A percentile compares a stretch with the other conserved stretches of the same genome.
These are phyloP conservation scores for Fusarium circinatum DNA, from an alignment of 2,329 filamentous ascomycete species.

Conservation along the genomic window DNA sequence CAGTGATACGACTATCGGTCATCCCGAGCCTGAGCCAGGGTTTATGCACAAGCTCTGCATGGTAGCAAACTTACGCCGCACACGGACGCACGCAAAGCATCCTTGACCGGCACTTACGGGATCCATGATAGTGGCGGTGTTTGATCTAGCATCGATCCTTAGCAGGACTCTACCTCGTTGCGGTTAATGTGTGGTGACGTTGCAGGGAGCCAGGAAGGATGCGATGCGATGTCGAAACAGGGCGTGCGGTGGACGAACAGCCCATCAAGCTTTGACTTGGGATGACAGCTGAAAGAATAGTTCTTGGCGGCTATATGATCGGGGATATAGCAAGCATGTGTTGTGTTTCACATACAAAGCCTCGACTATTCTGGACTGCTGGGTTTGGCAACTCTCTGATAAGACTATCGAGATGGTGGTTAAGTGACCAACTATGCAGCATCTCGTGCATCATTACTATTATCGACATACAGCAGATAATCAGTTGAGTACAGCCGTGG, in stretches of 20 bases:
- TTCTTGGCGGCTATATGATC: background rate
- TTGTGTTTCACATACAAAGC: background rate
- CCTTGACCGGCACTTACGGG: background rate
- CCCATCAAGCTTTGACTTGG: background rate
- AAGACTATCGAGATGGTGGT: background rate
- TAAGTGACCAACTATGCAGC: background rate
- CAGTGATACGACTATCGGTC: constrained; percentile 11
- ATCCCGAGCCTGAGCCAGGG: constrained; percentile 7
- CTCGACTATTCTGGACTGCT: background rate
- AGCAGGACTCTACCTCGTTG: constrained; percentile 7
- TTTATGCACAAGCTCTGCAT: background rate
- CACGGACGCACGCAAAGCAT: background rate
- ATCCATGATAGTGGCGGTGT: constrained; percentile 5
- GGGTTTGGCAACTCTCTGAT: too few species aligned
- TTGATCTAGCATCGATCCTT: background rate
- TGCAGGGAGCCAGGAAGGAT: background rate
- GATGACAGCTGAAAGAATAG: background rate
- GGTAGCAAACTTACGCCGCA: background rate
- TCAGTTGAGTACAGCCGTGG: background rate
- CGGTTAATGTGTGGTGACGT: constrained; percentile 11
- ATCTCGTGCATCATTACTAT: background rate
- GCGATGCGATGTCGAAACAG: background rate
- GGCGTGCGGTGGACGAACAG: background rate
- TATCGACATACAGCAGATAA: background rate
- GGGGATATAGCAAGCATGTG: background rate